Percentiles rank a stretch among this genome's conserved stretches.
Conservation (phyloP, 108 stramenopile genomes). For the Nannochloropsis salina region DNA sequence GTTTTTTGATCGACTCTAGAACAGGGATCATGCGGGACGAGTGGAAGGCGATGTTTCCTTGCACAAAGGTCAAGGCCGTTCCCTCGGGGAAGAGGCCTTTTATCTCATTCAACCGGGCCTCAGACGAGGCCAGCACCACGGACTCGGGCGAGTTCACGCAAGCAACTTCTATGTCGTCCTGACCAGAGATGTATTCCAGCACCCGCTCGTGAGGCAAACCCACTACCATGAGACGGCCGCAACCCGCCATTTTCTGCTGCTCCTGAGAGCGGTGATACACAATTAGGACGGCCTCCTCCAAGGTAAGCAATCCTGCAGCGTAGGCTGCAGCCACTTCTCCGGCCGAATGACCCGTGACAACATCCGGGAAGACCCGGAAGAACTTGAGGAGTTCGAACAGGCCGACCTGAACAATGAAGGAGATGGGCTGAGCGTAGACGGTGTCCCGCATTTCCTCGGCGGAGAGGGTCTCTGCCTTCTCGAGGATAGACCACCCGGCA, state of each 20-base stretch:
- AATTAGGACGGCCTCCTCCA: background rate
- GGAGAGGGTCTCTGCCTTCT: background rate
- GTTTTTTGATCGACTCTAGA: background rate
- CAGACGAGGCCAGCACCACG: background rate
- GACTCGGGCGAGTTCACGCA: conserved; percentile 17
- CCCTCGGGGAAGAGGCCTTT: background rate
- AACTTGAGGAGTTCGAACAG: conserved; percentile 18
- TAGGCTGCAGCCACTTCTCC: background rate
- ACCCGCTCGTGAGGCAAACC: background rate
- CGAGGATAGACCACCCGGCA: background rate
- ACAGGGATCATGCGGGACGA: conserved; percentile 14
- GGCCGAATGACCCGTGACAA: background rate
- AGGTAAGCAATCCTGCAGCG: background rate
- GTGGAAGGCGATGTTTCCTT: conserved; percentile 8
- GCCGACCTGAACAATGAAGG: background rate
- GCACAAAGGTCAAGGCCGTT: background rate
- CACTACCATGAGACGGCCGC: conserved; percentile 3
- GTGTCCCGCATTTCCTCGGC: background rate
- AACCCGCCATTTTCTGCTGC: conserved; percentile 15
- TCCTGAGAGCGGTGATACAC: background rate
- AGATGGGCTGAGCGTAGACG: conserved; percentile 11
- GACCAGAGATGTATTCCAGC: background rate
- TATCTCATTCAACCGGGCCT: background rate
- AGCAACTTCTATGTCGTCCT: conserved; percentile 10
- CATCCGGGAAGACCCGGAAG: background rate